Conservation (phyloP, 306 rosid genomes). For the Pterocarpus santalinus region DNA sequence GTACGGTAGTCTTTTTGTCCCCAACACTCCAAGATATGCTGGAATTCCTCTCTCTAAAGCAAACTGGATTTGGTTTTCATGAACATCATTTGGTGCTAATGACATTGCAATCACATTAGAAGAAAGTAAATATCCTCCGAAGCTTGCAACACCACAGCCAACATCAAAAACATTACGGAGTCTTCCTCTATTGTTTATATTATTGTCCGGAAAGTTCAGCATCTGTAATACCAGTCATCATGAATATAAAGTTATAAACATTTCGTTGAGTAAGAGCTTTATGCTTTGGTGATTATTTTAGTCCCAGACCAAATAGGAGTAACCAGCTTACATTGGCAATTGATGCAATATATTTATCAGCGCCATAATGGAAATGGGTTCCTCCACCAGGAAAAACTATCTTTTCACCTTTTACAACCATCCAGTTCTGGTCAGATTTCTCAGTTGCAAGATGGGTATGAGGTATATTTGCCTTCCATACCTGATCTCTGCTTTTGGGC, state of each 20-base stretch:
- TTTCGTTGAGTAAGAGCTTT: not conserved
- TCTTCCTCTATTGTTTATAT: constrained; percentile 78
- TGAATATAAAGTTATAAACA: constrained; percentile 26
- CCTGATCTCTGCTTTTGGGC: constrained; percentile 98
- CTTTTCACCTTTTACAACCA: constrained; percentile 89
- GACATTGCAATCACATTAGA: constrained; percentile 84
- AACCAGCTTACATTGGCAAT: constrained; percentile 82
- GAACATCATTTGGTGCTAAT: constrained; percentile 94
- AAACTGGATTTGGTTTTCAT: constrained; percentile 96
- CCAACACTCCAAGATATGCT: constrained; percentile 92
- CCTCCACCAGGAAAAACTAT: constrained; percentile 95
- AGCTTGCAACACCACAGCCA: constrained; percentile 96
- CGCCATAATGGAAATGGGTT: constrained; percentile 93
- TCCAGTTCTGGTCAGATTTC: constrained; percentile 93
- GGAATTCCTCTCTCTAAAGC: constrained; percentile 97
- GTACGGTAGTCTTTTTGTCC: constrained; percentile 91
- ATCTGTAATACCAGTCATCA: constrained; percentile 64
- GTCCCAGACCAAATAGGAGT: constrained; percentile 32
- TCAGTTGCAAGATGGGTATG: constrained; percentile 97
- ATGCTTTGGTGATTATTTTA: constrained; percentile 28
- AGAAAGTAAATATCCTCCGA: constrained; percentile 90
- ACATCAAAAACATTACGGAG: constrained; percentile 82
- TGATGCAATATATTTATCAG: constrained; percentile 87
- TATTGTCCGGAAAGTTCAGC: constrained; percentile 87
- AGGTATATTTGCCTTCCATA: constrained; percentile 95